Base-by-base conservation (phyloP, 495 filamentous ascomycete species). In the Trichoderma gamsii region DNA sequence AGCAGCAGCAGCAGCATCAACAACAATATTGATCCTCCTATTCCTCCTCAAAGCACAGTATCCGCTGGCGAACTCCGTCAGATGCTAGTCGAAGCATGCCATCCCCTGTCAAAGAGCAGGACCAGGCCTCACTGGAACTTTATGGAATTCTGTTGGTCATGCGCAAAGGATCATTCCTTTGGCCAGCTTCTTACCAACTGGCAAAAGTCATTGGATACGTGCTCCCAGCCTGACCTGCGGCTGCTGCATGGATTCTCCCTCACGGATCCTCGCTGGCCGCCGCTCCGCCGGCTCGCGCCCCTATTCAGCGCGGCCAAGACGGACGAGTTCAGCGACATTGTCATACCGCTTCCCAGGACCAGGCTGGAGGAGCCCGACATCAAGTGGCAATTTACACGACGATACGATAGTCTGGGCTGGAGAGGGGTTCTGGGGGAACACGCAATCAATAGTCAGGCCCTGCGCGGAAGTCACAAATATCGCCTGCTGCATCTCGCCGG, bases 341-440 rank as follows among this genome's bases (percentile, higher is more conserved):
- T 97, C 12, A 92, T 96, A 67, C 93, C 93, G 84, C 69, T 97
- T 1, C 89, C 89, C 64, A 89, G 87, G 0, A 86, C 86, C 72
- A 67, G 71, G 71, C 25, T 69, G 65, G 87, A 86, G 0, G 88
- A 88, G 84, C 67, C 71, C 15, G 70, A 73, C 6, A 75, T 80
- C 5, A 75, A 77, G 16, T 76, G 76, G 15, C 49, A 68, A 0
- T 89, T 88, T 77, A 74, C 76, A 7, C 69, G 81, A 38, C 91
- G 89, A 71, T 71, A 75, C 41, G 76, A 85, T 16, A 76, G 74
- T 0, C 74, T 90, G 18, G 85, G 85, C 67, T 92, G 90, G 89
- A 86, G 90, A 49, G 87, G 86, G 21, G 79, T 74, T 51, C 74
- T 77, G 35, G 70, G 69, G 72, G 66, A 77, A 66, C 72, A 77